Evolutionary conservation across 495 filamentous ascomycete genomes (phyloP), one percentile per base, ranked within the genome.

Genomic region (Neurospora tetrasperma): DNA sequence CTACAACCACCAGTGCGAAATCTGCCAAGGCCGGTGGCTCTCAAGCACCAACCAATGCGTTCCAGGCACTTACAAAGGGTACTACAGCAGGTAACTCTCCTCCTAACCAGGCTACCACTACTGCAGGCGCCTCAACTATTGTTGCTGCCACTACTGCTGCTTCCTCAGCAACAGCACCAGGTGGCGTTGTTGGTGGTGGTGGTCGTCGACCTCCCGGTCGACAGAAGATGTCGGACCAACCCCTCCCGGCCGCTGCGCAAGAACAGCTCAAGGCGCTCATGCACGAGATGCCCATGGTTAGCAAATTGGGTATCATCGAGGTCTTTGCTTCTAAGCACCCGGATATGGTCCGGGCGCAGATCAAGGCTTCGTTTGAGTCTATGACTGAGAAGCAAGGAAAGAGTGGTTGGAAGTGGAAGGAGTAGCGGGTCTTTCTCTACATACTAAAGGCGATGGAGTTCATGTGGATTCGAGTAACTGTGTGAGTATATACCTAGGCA

Each of bases 231-330:
- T 46, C 76, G 4, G 46, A 62, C 71, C 71, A 74, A 71, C 71
- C 69, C 3, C 71, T 81, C 27, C 69, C 78, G 7, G 7, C 40
- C 1, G 76, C 77, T 3, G 39, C 74, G 69, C 73, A 76, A 38
- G 71, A 78, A 69, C 72, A 78, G 70, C 73, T 81, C 6, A 79
- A 76, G 75, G 73, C 71, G 8, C 70, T 81, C 5, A 71, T 81
- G 41, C 70, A 69, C 11, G 23, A 42, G 3, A 77, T 73, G 69
- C 78, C 79, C 12, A 75, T 70, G 10, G 75, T 79, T 31, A 77
- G 74, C 76, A 81, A 81, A 46, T 69, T 77, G 18, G 79, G 77
- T 20, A 71, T 79, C 4, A 76, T 81, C 38, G 78, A 81, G 59
- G 27, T 77, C 35, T 81, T 81, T 72, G 71, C 71, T 14, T 66